These are phyloP conservation scores for Salmacisia buchloeana DNA, from an alignment of 1,284 basidiomycete genomes.

Conservation along the genomic window DNA sequence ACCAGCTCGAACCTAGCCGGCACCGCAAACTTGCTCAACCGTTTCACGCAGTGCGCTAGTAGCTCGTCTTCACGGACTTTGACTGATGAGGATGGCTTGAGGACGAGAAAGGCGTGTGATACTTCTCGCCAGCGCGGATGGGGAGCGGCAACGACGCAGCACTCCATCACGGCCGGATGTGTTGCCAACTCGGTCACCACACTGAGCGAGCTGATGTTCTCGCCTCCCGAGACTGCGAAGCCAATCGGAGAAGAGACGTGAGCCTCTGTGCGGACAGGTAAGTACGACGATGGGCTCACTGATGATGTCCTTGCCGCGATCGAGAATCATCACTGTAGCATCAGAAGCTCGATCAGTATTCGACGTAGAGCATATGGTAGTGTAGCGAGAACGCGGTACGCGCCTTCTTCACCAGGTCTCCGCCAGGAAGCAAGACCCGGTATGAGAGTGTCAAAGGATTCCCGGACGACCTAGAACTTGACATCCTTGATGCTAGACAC, in stretches of 20 bases:
- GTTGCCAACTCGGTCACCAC: slow-evolving; percentile 77
- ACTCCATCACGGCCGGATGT: slow-evolving; percentile 77
- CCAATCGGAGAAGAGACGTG: background rate
- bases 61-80: slow-evolving; percentile 58
- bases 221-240: slow-evolving; percentile 26
- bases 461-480: slow-evolving; percentile 73
- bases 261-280: slow-evolving; percentile 48
- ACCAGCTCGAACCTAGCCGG: slow-evolving; percentile 79
- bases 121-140: slow-evolving; percentile 80
- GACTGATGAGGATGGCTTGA: slow-evolving; percentile 58
- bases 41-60: slow-evolving; percentile 61
- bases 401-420: slow-evolving; percentile 68
- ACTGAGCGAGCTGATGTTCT: slow-evolving; percentile 76
- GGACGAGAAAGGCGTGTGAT: slow-evolving; percentile 75
- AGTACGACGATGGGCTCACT: slow-evolving; percentile 71
- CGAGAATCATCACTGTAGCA: background rate
- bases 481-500: slow-evolving; percentile 68
- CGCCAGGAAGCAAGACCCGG: slow-evolving; percentile 60
- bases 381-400: slow-evolving; percentile 37
- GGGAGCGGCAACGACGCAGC: slow-evolving; percentile 71
- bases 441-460: slow-evolving; percentile 57
- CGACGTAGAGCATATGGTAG: no score
- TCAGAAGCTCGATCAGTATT: slow-evolving; percentile 52
- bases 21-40: slow-evolving; percentile 73
- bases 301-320: slow-evolving; percentile 58